Percentiles rank a stretch among this genome's conserved stretches.
Conservation (phyloP, 306 rosid genomes). For the Dalbergia cultrata region DNA sequence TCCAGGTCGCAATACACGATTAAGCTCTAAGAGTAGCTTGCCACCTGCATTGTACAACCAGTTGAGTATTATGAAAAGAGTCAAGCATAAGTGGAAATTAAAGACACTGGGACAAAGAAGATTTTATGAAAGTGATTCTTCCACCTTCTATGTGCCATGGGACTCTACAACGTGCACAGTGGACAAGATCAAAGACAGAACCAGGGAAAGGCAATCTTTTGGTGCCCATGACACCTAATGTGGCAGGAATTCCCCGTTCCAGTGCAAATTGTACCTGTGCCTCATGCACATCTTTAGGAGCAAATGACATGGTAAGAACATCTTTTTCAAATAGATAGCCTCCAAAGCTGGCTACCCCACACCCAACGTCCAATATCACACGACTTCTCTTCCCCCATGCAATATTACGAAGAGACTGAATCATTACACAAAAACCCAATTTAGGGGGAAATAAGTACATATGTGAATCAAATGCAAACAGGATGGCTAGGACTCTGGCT, state of each 20-base stretch:
- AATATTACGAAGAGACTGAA: constrained; percentile 74
- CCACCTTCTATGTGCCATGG: constrained; percentile 96
- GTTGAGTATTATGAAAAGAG: constrained; percentile 34
- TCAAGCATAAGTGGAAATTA: constrained; percentile 4
- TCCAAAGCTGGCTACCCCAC: constrained; percentile 96
- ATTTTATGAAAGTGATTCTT: background rate
- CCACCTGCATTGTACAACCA: constrained; percentile 67
- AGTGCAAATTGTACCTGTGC: constrained; percentile 94
- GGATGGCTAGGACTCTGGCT: background rate
- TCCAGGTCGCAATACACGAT: constrained; percentile 91
- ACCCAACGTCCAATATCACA: constrained; percentile 86
- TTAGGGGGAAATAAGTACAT: background rate
- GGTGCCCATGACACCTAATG: constrained; percentile 82
- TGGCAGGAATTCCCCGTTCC: constrained; percentile 92
- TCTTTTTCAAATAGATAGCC: constrained; percentile 85
- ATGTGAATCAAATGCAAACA: constrained; percentile 20
- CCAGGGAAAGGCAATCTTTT: constrained; percentile 81
- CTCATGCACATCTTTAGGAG: constrained; percentile 94
- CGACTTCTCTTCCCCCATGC: constrained; percentile 93
- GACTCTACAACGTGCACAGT: constrained; percentile 97
- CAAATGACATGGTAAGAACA: constrained; percentile 84
- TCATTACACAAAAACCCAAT: constrained; percentile 24
- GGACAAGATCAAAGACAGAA: constrained; percentile 81
- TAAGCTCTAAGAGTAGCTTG: constrained; percentile 79
- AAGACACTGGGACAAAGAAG: background rate